Evolutionary conservation across 1,284 basidiomycete species (phyloP).

Genomic region (Tausonia pullulans): DNA sequence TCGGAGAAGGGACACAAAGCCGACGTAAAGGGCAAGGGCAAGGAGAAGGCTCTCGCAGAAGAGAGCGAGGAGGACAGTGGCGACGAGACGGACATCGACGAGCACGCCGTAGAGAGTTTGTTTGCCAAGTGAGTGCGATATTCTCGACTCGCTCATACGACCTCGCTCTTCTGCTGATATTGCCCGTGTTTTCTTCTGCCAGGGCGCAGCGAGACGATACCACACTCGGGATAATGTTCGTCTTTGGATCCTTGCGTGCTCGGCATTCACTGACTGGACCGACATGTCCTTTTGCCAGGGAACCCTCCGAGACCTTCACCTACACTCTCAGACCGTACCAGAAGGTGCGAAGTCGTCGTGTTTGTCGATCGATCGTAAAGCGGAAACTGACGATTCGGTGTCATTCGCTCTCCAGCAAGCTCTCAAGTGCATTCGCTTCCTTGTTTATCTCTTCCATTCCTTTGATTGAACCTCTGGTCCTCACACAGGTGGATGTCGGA

Average conservation of each 20-base stretch:
- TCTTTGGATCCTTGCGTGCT: too few species aligned
- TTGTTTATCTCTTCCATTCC: too few species aligned
- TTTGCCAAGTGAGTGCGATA: slow-evolving; percentile 1
- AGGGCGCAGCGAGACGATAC: slow-evolving; percentile 33
- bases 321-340: slow-evolving; percentile 27
- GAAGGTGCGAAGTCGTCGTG: neutral
- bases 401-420: slow-evolving; percentile 28
- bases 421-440: too few species aligned
- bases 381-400: too few species aligned
- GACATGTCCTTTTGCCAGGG: slow-evolving; percentile 21
- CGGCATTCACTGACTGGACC: slow-evolving; percentile 13
- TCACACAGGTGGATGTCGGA: slow-evolving; percentile 35
- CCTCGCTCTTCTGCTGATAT: slow-evolving; percentile 9
- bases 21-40: neutral
- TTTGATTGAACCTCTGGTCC: too few species aligned
- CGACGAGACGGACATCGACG: slow-evolving; percentile 18
- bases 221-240: slow-evolving; percentile 18
- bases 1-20: neutral
- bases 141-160: slow-evolving; percentile 10
- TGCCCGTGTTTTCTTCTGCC: slow-evolving; percentile 24
- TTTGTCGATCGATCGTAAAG: too few species aligned
- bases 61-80: neutral
- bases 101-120: neutral
- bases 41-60: slow-evolving; percentile 1
- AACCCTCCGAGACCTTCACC: slow-evolving; percentile 32